Conservation (phyloP, 768 basidiomycete genomes). For the Zangia roseola region DNA sequence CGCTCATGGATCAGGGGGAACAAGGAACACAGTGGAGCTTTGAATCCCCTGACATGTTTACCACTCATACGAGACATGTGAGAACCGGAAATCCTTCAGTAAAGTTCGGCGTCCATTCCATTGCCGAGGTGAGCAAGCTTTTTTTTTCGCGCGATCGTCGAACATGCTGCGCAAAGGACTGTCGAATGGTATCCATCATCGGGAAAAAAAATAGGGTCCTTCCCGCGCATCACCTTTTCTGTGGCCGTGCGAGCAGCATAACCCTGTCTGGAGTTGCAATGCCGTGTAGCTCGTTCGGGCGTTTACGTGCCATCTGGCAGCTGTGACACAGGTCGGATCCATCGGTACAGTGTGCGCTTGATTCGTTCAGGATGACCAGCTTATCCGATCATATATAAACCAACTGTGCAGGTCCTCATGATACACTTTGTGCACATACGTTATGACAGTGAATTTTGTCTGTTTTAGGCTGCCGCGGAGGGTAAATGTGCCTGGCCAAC, state of each 20-base stretch:
- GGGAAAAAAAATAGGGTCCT: background rate
- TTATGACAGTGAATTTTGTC: conserved; percentile 8
- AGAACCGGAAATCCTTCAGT: background rate
- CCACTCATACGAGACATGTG: background rate
- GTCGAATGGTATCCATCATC: background rate
- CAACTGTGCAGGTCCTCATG: conserved; percentile 4
- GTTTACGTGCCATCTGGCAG: background rate
- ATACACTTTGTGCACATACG: conserved; percentile 2
- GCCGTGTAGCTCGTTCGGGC: background rate
- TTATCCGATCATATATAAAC: conserved; percentile 1
- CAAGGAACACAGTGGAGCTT: conserved; percentile 6
- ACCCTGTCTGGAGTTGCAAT: background rate
- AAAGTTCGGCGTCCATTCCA: background rate
- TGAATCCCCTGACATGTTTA: conserved; percentile 2
- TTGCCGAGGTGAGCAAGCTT: background rate
- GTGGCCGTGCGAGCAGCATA: background rate
- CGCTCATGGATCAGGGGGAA: background rate
- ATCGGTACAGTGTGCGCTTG: background rate
- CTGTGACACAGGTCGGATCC: background rate
- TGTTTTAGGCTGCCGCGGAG: conserved; percentile 19
- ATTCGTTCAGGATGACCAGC: background rate
- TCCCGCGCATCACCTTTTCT: background rate
- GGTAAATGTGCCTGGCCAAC: conserved; percentile 9
- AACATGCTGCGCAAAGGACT: conserved; percentile 2
- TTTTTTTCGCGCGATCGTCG: background rate